Evolutionary conservation across 2,329 filamentous ascomycete genomes (phyloP), one percentile per base, ranked within the genome.

Genomic region (Cladophialophora immunda): DNA sequence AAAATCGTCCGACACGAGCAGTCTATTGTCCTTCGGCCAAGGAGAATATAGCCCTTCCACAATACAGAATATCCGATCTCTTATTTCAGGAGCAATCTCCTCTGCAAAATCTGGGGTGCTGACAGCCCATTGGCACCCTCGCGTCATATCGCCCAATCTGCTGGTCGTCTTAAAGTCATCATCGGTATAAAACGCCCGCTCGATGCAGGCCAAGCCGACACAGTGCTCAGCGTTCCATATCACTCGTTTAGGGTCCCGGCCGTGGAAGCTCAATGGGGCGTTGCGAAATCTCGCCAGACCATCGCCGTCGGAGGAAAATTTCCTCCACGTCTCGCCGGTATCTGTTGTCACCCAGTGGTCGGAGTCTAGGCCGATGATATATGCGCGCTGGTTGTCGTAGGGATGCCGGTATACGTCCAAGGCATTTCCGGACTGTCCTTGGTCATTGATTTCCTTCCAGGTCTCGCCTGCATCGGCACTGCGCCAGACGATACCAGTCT

Each of bases 81-180:
- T 80, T 62, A 89, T 80, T 67, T 90, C 90, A 61, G 89, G 80
- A 66, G 90, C 90, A 77, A 77, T 54, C 25, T 77, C 76, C 55
- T 75, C 71, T 4, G 75, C 80, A 66, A 99, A 97, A 50, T 89
- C 79, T 4, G 87, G 84, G 13, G 91, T 89, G 15, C 88, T 87
- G 75, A 92, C 92, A 59, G 95, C 94, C 93, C 94, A 99, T 77
- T 90, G 88, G 78, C 95, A 99, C 68, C 91, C 90, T 57, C 87
- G 84, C 1, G 92, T 92, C 61, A 70, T 58, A n/a, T 58, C 62
- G 71, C 89, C 86, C 50, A 86, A 83, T 66, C 97, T 84, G 5
- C 84, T 79, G 71, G 88, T 79, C 4, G 85, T 86, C 70, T 90
- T 84, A 82, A 99, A 99, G 71, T 92, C 92, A 78, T 98, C 90